Base-by-base conservation (phyloP, 2,329 filamentous ascomycete species). In the Fonsecaea nubica region DNA sequence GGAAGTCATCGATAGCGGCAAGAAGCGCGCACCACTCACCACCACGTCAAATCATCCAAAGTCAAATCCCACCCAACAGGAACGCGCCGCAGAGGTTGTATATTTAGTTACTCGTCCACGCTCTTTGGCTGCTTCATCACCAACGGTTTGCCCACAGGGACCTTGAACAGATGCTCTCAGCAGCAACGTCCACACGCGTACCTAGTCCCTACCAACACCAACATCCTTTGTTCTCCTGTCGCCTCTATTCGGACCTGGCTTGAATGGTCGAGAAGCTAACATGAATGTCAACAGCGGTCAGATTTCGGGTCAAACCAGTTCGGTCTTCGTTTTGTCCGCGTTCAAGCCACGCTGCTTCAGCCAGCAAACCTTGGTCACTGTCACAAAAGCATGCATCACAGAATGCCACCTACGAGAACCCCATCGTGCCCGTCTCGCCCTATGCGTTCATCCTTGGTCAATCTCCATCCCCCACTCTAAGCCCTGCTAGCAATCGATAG, bases 1-100 rank as follows among this genome's bases (percentile, higher is more conserved):
- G 40, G 40, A 25, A 50, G 45, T 25, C 18, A 50, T 50, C 18
- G 45, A 21, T 42, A 59, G 57, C 57, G 57, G 57, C 50, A 59
- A 59, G 40, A 59, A n/a, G 30, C 57, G 57, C 42, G 57, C 25
- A 25, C 25, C 25, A 25, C 25, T 25, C 40, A 50, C 18, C 7
- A 18, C 5, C 18, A 33, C 30, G 13, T 59, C 57, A 30, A 45
- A 13, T 33, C 38, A 42, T 21, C 3, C 38, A 58, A 32, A 38
- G 21, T 30, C 36, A 58, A 58, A 18, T 38, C 21, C 40, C 55
- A 21, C 25, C 55, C 33, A 59, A 30, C 57, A 59, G 42, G 57
- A 45, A 50, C 40, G n/a, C 6, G 40, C 38, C 40, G n/a, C 3
- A 48, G 32, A 45, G 36, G 25, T 32, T 10, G 57, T 59, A 59